Percentiles rank a stretch among this genome's conserved stretches.
Evolutionary conservation across 306 rosid species (phyloP).

Genomic region (Gleditsia sinensis): DNA sequence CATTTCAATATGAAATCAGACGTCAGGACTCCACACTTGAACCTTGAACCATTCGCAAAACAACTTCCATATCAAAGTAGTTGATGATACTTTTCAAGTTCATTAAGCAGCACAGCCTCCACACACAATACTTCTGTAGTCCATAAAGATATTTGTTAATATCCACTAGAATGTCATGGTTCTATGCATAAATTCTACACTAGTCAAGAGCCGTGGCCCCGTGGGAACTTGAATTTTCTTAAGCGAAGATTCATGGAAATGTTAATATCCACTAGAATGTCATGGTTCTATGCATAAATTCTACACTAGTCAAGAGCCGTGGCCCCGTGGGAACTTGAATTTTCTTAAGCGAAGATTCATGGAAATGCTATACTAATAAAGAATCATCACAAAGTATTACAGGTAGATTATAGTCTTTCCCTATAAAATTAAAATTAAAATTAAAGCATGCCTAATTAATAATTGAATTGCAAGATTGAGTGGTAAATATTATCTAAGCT

Average conservation of each 20-base stretch:
- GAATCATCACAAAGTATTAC: background rate
- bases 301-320: background rate
- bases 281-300: background rate
- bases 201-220: background rate
- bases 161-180: background rate
- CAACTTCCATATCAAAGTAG: slow-evolving; percentile 29
- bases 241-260: background rate
- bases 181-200: background rate
- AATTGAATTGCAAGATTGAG: background rate
- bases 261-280: slow-evolving; percentile 23
- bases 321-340: background rate
- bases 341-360: background rate
- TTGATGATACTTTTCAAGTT: slow-evolving; percentile 5
- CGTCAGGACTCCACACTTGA: slow-evolving; percentile 43
- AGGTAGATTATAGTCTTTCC: background rate
- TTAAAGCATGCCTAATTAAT: background rate
- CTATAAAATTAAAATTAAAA: no score
- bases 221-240: background rate
- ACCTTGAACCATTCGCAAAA: slow-evolving; percentile 38
- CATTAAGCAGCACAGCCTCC: slow-evolving; percentile 78
- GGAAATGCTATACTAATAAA: slow-evolving; percentile 9
- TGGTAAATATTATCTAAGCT: background rate
- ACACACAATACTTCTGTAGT: slow-evolving; percentile 68
- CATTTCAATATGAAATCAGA: slow-evolving; percentile 31
- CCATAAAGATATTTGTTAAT: slow-evolving; percentile 17